phyloP scores from a whole-genome alignment of 2,329 filamentous ascomycete species.

The Apiospora hydei region DNA sequence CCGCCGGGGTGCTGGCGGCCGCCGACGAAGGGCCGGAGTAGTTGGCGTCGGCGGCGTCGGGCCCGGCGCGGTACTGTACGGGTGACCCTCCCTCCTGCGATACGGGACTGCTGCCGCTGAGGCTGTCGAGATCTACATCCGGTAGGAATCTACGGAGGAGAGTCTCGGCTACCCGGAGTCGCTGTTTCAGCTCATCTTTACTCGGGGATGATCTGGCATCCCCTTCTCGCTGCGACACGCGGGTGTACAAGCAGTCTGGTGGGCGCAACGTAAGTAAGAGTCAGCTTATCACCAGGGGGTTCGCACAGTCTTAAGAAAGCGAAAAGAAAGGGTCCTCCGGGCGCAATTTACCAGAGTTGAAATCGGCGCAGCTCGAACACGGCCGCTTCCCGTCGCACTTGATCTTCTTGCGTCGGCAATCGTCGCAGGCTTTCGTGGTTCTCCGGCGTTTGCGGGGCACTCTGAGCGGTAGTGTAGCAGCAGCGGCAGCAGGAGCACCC shows the following conservation, averaged over 20 bases:
- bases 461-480: not conserved
- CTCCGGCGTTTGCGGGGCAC: slow-evolving; percentile 24
- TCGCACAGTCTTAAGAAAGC: not conserved
- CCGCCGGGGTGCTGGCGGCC: not conserved
- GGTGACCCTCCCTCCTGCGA: not conserved
- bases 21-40: not conserved
- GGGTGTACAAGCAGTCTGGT: not conserved
- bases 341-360: slow-evolving; percentile 25
- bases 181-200: slow-evolving; percentile 5
- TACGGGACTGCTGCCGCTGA: not conserved
- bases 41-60: not conserved
- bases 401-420: slow-evolving; percentile 29
- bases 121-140: slow-evolving; percentile 13
- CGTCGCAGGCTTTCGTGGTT: slow-evolving; percentile 26
- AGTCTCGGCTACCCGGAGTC: slow-evolving; percentile 25
- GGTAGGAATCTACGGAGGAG: slow-evolving; percentile 23
- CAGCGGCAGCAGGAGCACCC: not conserved
- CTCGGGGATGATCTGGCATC: not conserved
- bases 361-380: slow-evolving; percentile 30
- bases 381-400: slow-evolving; percentile 28
- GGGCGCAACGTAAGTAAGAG: not conserved
- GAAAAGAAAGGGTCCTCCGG: not conserved
- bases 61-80: not conserved
- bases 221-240: not conserved
- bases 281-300: slow-evolving; percentile 4